These are phyloP conservation scores for Galium porrigens DNA, from an alignment of 305 asterid genomes.

Conservation along the genomic window DNA sequence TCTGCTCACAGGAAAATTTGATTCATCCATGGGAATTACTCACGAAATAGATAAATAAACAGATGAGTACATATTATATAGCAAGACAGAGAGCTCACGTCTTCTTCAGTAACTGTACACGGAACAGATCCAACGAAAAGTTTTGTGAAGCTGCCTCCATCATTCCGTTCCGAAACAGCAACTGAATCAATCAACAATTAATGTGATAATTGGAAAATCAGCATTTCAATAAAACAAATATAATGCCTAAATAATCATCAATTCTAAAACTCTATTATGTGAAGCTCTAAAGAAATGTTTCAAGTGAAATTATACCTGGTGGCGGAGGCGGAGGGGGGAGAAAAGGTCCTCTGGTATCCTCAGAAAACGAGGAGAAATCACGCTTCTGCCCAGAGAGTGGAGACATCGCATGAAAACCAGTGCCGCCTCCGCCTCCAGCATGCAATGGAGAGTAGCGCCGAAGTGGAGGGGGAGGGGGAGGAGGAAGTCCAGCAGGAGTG, in stretches of 20 bases:
- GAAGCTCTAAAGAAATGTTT: neutral
- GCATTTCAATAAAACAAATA: neutral
- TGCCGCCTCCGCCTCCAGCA: constrained; percentile 18
- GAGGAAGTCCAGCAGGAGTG: neutral
- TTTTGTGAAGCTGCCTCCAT: constrained; percentile 58
- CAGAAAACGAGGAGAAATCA: constrained; percentile 31
- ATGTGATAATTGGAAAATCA: neutral
- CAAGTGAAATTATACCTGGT: neutral
- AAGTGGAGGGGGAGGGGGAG: constrained; percentile 25
- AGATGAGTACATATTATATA: neutral
- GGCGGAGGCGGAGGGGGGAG: constrained; percentile 1
- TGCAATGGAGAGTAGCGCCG: neutral
- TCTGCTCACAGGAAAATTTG: constrained; percentile 29
- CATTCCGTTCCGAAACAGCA: constrained; percentile 36
- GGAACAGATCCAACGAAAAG: constrained; percentile 96
- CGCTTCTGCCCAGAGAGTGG: constrained; percentile 67
- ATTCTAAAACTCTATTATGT: neutral
- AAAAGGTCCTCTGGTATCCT: constrained; percentile 37
- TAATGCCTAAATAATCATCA: neutral
- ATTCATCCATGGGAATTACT: neutral
- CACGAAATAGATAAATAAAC: constrained; percentile 11
- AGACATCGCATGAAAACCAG: constrained; percentile 32
- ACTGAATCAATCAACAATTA: neutral
- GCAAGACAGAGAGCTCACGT: constrained; percentile 37
- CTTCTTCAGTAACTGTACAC: constrained; percentile 66